phyloP scores from a whole-genome alignment of 306 rosid genomes.

The Cercis canadensis region DNA sequence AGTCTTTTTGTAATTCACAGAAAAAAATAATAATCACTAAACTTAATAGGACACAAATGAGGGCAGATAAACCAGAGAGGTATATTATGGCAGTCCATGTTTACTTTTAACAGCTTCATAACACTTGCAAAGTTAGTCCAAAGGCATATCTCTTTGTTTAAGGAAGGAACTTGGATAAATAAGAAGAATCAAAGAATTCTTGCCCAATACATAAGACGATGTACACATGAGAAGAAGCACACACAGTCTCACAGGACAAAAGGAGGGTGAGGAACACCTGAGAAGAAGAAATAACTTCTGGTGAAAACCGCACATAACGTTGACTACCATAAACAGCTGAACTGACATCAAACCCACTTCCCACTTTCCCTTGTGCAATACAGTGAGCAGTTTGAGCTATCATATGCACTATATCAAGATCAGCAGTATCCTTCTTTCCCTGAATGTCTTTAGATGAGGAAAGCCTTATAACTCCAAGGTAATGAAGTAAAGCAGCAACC shows the following conservation, averaged over 20 bases:
- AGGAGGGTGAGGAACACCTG: slow-evolving; percentile 57
- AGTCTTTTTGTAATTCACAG: slow-evolving; percentile 27
- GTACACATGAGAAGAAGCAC: neutral
- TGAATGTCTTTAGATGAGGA: slow-evolving; percentile 48
- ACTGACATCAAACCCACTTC: slow-evolving; percentile 98
- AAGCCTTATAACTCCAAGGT: slow-evolving; percentile 77
- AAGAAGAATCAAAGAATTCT: slow-evolving; percentile 20
- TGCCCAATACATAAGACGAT: slow-evolving; percentile 12
- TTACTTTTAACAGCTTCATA: slow-evolving; percentile 21
- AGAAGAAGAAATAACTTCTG: slow-evolving; percentile 85
- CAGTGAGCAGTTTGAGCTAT: slow-evolving; percentile 98
- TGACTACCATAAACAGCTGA: slow-evolving; percentile 99
- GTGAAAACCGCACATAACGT: slow-evolving; percentile 95
- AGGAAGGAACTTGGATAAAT: neutral
- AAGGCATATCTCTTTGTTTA: slow-evolving; percentile 13
- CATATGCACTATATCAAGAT: slow-evolving; percentile 80
- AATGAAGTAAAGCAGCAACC: slow-evolving; percentile 95
- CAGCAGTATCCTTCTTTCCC: slow-evolving; percentile 52
- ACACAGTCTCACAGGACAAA: neutral
- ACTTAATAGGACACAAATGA: slow-evolving; percentile 19
- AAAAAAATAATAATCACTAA: slow-evolving; percentile 22
- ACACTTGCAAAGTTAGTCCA: slow-evolving; percentile 7
- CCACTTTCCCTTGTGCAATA: slow-evolving; percentile 96
- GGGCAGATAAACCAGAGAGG: slow-evolving; percentile 32
- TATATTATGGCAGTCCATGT: slow-evolving; percentile 21